Percentiles rank a stretch among this genome's conserved stretches.
These are phyloP conservation scores for Chytriomyces hyalinus DNA, from an alignment of 192 early-diverging fungal genomes.

Conservation along the genomic window DNA sequence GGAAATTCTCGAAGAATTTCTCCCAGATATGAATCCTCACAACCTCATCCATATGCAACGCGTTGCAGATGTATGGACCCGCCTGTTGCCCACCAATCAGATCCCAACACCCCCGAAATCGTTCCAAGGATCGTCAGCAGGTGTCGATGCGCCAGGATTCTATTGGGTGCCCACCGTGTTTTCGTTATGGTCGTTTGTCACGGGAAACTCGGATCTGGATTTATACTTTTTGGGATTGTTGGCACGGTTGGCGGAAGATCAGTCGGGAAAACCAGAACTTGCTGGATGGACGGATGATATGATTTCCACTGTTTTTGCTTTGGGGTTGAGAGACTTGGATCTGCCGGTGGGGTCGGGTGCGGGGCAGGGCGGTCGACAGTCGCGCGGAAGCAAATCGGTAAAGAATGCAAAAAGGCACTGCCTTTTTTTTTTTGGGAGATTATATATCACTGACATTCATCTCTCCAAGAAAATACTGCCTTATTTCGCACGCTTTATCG, in stretches of 20 bases:
- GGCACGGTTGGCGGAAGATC: conserved; percentile 64
- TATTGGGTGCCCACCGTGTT: conserved; percentile 83
- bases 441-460: neutral
- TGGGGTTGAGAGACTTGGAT: conserved; percentile 44
- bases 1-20: conserved; percentile 79
- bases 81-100: conserved; percentile 70
- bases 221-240: conserved; percentile 59
- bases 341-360: conserved; percentile 54
- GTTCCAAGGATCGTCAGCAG: neutral
- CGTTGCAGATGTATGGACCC: conserved; percentile 62
- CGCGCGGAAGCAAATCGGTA: conserved; percentile 1
- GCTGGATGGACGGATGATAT: conserved; percentile 68
- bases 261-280: conserved; percentile 34
- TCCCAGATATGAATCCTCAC: conserved; percentile 76
- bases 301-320: conserved; percentile 64
- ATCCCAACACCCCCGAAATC: conserved; percentile 11
- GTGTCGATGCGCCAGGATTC: conserved; percentile 57
- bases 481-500: conserved; percentile 75
- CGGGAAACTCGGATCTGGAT: conserved; percentile 44
- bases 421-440: too few relatives aligned
- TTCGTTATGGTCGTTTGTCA: conserved; percentile 79
- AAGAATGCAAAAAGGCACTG: too few relatives aligned
- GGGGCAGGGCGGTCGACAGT: neutral
- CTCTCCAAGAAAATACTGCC: neutral
- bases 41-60: conserved; percentile 64